These are phyloP conservation scores for Scutellaria barbata DNA, from an alignment of 257 asterid species.

Conservation along the genomic window DNA sequence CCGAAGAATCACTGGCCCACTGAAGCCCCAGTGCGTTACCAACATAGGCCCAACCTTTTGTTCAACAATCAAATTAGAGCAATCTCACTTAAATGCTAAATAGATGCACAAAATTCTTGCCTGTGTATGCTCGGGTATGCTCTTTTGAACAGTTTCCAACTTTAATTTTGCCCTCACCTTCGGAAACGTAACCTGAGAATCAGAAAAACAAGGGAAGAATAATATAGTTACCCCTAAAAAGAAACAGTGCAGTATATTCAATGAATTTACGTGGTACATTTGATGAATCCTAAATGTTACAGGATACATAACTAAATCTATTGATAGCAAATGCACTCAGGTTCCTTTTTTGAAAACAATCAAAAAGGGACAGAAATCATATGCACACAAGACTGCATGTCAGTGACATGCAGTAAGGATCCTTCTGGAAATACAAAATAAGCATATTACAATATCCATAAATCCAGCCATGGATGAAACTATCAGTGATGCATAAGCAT, in stretches of 20 bases:
- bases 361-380: background rate
- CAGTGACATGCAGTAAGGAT: slow-evolving; percentile 12
- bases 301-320: background rate
- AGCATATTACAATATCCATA: background rate
- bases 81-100: slow-evolving; percentile 21
- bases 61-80: slow-evolving; percentile 39
- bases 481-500: background rate
- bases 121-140: slow-evolving; percentile 83
- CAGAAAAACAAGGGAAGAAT: slow-evolving; percentile 9
- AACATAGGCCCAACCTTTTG: slow-evolving; percentile 88
- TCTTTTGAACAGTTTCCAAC: slow-evolving; percentile 59
- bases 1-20: slow-evolving; percentile 95
- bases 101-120: slow-evolving; percentile 48
- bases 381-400: background rate
- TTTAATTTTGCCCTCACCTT: slow-evolving; percentile 82
- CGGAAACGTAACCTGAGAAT: slow-evolving; percentile 69
- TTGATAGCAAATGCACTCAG: slow-evolving; percentile 23
- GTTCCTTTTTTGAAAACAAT: background rate
- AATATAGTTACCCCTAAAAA: background rate
- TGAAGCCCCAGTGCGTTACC: slow-evolving; percentile 98
- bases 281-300: background rate
- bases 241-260: slow-evolving; percentile 12
- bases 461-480: background rate
- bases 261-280: background rate
- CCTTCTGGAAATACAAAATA: background rate